phyloP scores from a whole-genome alignment of 371 early-diverging fungal species.

The Mycotypha africana region DNA sequence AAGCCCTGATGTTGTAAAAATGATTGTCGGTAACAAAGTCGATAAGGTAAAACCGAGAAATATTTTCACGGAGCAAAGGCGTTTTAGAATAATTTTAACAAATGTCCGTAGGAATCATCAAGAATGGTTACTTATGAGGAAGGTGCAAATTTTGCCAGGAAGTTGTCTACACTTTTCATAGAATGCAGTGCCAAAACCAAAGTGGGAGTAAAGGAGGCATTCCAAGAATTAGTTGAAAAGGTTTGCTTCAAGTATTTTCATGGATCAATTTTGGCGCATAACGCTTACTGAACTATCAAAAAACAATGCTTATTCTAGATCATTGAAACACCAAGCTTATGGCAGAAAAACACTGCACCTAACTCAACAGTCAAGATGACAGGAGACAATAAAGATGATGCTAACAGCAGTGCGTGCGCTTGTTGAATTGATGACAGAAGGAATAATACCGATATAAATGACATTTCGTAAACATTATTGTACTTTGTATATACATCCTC shows the following conservation, averaged over 20 bases:
- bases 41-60: conserved; percentile 82
- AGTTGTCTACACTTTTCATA: conserved; percentile 85
- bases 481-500: too few species aligned
- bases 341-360: conserved; percentile 60
- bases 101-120: conserved; percentile 65
- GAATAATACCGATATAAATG: too few species aligned
- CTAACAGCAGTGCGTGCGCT: conserved; percentile 6
- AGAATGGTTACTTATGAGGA: conserved; percentile 84
- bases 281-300: not conserved
- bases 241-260: not conserved
- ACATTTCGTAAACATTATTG: too few species aligned
- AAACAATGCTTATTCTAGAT: conserved; percentile 32
- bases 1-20: conserved; percentile 83
- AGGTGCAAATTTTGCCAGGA: conserved; percentile 82
- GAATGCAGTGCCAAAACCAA: conserved; percentile 81
- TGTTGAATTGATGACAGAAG: too few species aligned
- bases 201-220: conserved; percentile 14
- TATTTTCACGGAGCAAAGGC: too few species aligned
- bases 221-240: conserved; percentile 13
- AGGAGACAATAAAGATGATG: conserved; percentile 1
- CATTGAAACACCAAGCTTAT: conserved; percentile 72
- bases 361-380: conserved; percentile 14
- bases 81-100: too few species aligned
- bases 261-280: not conserved
- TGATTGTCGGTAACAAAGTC: conserved; percentile 97